Percentiles rank a stretch among this genome's conserved stretches.
Conservation (phyloP, 2,329 filamentous ascomycete species). For the Aspergillus bombycis region DNA sequence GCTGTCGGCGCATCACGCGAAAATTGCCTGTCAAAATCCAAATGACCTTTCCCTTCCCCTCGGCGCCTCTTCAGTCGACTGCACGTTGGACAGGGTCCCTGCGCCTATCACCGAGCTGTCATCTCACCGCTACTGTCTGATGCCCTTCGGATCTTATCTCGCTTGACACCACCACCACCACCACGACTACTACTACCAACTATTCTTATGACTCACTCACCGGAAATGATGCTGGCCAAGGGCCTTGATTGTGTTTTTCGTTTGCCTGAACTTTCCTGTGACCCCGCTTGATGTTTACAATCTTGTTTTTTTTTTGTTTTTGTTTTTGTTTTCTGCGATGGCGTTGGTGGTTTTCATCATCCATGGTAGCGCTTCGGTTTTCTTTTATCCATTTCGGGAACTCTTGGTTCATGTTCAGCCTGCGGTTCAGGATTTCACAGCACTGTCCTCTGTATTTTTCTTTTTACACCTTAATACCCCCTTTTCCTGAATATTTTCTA, state of each 20-base stretch:
- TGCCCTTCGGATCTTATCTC: neutral
- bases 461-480: neutral
- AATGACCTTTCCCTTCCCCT: constrained; percentile 7
- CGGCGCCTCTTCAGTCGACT: constrained; percentile 4
- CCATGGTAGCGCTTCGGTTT: neutral
- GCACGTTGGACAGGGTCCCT: constrained; percentile 16
- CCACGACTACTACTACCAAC: too few relatives aligned
- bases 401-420: neutral
- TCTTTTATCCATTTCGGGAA: constrained; percentile 19
- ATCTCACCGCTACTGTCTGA: constrained; percentile 24
- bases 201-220: constrained; percentile 6
- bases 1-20: constrained; percentile 24
- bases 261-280: neutral
- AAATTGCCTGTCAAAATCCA: neutral
- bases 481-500: neutral
- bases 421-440: constrained; percentile 3
- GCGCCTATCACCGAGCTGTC: constrained; percentile 20
- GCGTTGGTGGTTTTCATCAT: constrained; percentile 5
- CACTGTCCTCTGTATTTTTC: neutral
- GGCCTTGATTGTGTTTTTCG: neutral
- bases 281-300: neutral
- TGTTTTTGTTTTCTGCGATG: constrained; percentile 19
- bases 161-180: neutral
- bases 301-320: constrained; percentile 14
- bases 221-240: neutral